Percentiles rank a stretch among this genome's conserved stretches.
Evolutionary conservation across 495 filamentous ascomycete species (phyloP).

Genomic region (Talaromyces ruber): DNA sequence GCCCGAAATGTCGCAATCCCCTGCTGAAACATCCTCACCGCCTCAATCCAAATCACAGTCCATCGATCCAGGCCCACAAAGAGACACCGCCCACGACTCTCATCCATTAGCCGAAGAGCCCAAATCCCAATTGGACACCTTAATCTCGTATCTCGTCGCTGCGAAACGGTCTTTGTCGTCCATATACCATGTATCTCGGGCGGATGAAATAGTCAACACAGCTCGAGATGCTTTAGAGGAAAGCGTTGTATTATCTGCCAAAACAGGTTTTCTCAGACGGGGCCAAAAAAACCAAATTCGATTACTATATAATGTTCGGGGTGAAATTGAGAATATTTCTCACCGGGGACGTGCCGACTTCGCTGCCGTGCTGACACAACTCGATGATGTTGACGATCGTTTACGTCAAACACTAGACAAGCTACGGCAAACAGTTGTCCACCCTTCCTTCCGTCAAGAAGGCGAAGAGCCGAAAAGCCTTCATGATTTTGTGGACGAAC

Average conservation of each 20-base stretch:
- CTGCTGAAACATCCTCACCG: background rate
- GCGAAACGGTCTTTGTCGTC: slow-evolving; percentile 90
- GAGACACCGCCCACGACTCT: background rate
- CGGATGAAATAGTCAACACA: slow-evolving; percentile 74
- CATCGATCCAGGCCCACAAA: background rate
- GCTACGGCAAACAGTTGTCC: slow-evolving; percentile 63
- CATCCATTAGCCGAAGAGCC: slow-evolving; percentile 8
- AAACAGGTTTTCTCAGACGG: slow-evolving; percentile 65
- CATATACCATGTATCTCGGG: slow-evolving; percentile 73
- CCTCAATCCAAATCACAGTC: background rate
- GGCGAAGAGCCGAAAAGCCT: slow-evolving; percentile 61
- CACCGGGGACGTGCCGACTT: slow-evolving; percentile 48
- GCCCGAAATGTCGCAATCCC: slow-evolving; percentile 3
- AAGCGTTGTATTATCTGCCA: slow-evolving; percentile 66
- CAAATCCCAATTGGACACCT: slow-evolving; percentile 50
- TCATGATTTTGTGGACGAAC: slow-evolving; percentile 85
- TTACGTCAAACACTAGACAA: slow-evolving; percentile 63
- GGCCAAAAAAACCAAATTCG: slow-evolving; percentile 66
- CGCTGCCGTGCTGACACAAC: slow-evolving; percentile 50
- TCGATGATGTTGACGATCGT: slow-evolving; percentile 67
- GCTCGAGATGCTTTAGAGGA: slow-evolving; percentile 72
- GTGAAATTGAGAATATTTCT: slow-evolving; percentile 48
- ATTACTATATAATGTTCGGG: slow-evolving; percentile 58
- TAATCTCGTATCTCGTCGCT: slow-evolving; percentile 74
- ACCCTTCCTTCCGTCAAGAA: slow-evolving; percentile 61